phyloP scores from a whole-genome alignment of 2,329 filamentous ascomycete species.

The Hirsutella rhossiliensis region DNA sequence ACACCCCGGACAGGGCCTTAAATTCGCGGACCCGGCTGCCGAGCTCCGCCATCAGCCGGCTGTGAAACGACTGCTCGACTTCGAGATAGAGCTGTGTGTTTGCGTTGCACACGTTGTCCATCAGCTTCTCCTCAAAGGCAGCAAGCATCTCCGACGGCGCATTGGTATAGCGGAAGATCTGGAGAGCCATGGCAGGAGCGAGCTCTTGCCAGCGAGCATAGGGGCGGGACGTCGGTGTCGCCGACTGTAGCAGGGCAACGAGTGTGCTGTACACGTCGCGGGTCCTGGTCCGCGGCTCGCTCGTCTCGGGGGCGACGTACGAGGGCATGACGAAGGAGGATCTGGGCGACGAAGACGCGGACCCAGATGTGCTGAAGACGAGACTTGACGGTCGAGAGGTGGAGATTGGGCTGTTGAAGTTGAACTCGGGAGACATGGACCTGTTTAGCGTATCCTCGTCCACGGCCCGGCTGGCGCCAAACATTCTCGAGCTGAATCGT shows the following conservation, averaged over 20 bases:
- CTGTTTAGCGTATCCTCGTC: conserved; percentile 15
- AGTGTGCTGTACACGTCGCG: conserved; percentile 40
- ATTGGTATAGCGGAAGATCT: conserved; percentile 46
- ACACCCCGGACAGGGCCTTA: conserved; percentile 37
- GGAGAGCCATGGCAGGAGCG: conserved; percentile 39
- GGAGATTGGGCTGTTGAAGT: conserved; percentile 33
- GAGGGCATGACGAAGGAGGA: conserved; percentile 29
- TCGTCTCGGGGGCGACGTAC: conserved; percentile 23
- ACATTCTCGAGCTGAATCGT: conserved; percentile 16
- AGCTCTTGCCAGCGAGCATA: conserved; percentile 39
- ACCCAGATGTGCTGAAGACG: conserved; percentile 35
- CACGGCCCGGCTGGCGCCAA: conserved; percentile 10
- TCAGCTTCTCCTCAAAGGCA: conserved; percentile 37
- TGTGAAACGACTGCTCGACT: conserved; percentile 36
- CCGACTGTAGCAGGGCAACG: conserved; percentile 41
- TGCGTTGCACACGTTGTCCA: conserved; percentile 29
- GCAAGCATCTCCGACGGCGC: conserved; percentile 34
- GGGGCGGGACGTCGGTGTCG: conserved; percentile 27
- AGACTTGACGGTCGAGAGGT: conserved; percentile 38
- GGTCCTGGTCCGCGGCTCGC: conserved; percentile 30
- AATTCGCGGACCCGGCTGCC: conserved; percentile 38
- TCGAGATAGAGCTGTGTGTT: conserved; percentile 32
- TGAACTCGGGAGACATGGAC: conserved; percentile 25
- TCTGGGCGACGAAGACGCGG: conserved; percentile 38
- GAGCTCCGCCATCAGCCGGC: conserved; percentile 35